phyloP scores from a whole-genome alignment of 1,284 basidiomycete species.

The Tilletia indica region DNA sequence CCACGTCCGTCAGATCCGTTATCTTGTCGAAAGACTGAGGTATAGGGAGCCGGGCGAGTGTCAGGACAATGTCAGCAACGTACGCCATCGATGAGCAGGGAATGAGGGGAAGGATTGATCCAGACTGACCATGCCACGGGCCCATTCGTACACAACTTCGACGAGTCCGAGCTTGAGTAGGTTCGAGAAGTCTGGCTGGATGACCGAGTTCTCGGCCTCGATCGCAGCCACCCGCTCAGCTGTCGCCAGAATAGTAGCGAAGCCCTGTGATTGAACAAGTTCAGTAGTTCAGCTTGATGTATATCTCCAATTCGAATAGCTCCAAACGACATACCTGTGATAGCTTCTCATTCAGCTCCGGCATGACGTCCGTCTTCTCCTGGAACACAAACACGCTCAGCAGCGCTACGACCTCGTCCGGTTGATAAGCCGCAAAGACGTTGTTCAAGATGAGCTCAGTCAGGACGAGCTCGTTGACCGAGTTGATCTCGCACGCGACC shows the following conservation, averaged over 20 bases:
- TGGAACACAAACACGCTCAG: conserved; percentile 96
- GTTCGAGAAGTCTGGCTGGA: conserved; percentile 54
- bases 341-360: conserved; percentile 73
- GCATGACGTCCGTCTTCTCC: conserved; percentile 88
- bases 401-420: conserved; percentile 94
- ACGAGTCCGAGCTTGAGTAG: conserved; percentile 66
- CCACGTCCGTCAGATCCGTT: conserved; percentile 84
- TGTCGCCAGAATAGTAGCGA: conserved; percentile 74
- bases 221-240: conserved; percentile 78
- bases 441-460: conserved; percentile 98
- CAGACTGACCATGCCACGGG: conserved; percentile 81
- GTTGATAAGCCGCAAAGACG: conserved; percentile 80
- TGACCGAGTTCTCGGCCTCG: conserved; percentile 69
- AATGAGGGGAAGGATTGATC: too few relatives aligned
- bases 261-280: conserved; percentile 60
- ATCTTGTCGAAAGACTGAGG: conserved; percentile 91
- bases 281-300: not conserved
- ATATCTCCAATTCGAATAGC: too few relatives aligned
- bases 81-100: not conserved
- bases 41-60: not conserved
- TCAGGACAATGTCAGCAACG: too few relatives aligned
- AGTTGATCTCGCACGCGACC: conserved; percentile 99
- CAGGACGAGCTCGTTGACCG: conserved; percentile 78
- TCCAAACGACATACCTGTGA: conserved; percentile 59
- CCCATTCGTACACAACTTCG: conserved; percentile 98